Evolutionary conservation across 2,329 filamentous ascomycete genomes (phyloP), one percentile per base, ranked within the genome.

Genomic region (Ploettnerulaceae sp.): DNA sequence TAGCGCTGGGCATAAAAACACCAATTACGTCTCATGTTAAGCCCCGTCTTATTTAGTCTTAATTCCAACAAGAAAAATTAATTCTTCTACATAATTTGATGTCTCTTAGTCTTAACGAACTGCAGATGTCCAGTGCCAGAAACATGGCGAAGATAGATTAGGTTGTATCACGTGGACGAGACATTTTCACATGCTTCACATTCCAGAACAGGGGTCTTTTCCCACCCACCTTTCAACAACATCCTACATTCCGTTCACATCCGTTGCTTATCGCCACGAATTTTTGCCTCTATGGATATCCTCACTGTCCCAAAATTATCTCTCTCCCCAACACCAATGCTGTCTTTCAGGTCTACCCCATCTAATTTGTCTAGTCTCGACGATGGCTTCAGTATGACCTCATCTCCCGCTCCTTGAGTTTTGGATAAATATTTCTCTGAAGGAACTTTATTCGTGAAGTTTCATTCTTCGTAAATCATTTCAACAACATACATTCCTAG

Each of bases 181-280:
- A 31, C 4, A 29, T 29, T 11, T 8, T 14, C 28, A 31, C n/a
- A 31, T 12, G 28, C 21, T 39, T 39, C 36, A 39, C 36, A 39
- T 39, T 22, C 24, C 15, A 39, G 22, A 38, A n/a, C 14, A 39
- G 22, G 36, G 34, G 5, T 36, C 18, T 22, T 37, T 9, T 37
- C 21, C 24, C 36, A 12, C 36, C 36, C 36, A 28, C 22, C 11
- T 11, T 25, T 28, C 36, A 28, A 28, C 24, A 28, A 39, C 12
- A 14, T 5, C 8, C 24, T 39, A 17, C 36, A 39, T 39, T 39
- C 36, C 20, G 36, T 22, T 14, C 36, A 39, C n/a, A n/a, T 31
- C 31, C 15, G 14, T 17, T 26, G 29, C 40, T 43, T 43, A 43
- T 43, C 40, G 40, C 20, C 31, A 34, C 24, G 28, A 35, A n/a